Conservation (phyloP, 176 grass and related monocot species). For the Zea luxurians region DNA sequence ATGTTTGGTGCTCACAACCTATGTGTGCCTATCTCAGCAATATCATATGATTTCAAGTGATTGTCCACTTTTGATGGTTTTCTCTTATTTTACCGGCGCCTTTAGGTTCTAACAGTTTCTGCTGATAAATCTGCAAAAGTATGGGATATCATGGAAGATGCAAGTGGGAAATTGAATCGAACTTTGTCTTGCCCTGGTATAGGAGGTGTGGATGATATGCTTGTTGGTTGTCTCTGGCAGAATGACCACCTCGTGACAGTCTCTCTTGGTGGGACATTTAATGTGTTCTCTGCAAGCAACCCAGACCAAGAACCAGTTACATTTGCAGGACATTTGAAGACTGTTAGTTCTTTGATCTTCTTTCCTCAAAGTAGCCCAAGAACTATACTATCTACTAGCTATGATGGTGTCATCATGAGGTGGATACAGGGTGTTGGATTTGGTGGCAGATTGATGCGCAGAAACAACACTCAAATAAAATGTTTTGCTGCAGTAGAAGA, state of each 20-base stretch:
- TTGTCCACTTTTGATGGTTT: constrained; percentile 22
- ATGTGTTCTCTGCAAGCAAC: constrained; percentile 69
- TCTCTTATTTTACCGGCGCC: constrained; percentile 8
- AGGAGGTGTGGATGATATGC: constrained; percentile 96
- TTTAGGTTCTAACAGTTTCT: constrained; percentile 93
- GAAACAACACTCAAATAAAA: constrained; percentile 89
- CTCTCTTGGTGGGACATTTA: constrained; percentile 91
- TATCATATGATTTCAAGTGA: constrained; percentile 21
- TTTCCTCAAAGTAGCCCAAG: constrained; percentile 60
- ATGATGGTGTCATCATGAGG: constrained; percentile 87
- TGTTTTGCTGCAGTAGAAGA: constrained; percentile 77
- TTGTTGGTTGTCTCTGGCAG: constrained; percentile 94
- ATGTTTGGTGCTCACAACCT: background rate
- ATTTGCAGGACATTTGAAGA: constrained; percentile 95
- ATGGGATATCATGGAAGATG: constrained; percentile 90
- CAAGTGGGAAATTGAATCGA: constrained; percentile 71
- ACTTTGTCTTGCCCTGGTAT: constrained; percentile 68
- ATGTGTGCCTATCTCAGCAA: constrained; percentile 26
- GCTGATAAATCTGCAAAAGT: constrained; percentile 98
- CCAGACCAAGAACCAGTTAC: constrained; percentile 67
- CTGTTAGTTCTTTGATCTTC: constrained; percentile 61
- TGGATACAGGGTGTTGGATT: constrained; percentile 90
- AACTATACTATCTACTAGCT: constrained; percentile 80
- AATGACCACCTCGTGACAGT: constrained; percentile 87
- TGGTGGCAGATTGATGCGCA: constrained; percentile 75